These are phyloP conservation scores for Fragilariopsis cylindrus DNA, from an alignment of 108 stramenopile genomes.

Conservation along the genomic window DNA sequence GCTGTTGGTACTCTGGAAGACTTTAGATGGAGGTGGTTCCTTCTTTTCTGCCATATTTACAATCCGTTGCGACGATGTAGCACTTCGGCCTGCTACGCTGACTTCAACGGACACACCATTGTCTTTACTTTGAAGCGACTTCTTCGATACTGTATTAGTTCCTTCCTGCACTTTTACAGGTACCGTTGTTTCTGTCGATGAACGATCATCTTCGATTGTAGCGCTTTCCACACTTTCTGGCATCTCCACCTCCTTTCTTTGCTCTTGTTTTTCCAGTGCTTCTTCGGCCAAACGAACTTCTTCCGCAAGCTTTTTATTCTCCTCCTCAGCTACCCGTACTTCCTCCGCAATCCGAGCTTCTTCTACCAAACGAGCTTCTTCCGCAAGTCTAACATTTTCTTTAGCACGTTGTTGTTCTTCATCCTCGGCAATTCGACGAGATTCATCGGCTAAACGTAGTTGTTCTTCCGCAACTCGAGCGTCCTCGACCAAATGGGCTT, in stretches of 20 bases:
- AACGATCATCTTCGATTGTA: not conserved
- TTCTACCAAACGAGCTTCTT: not conserved
- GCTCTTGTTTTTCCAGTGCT: not conserved
- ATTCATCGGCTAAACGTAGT: not conserved
- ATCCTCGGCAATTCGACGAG: too few species aligned
- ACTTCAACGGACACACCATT: not conserved
- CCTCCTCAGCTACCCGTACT: not conserved
- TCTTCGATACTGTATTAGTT: not conserved
- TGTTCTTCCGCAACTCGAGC: constrained; percentile 2
- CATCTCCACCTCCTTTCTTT: not conserved
- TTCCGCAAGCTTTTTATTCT: not conserved
- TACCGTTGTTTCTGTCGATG: not conserved
- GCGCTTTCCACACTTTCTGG: not conserved
- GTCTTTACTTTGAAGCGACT: not conserved
- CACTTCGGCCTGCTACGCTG: not conserved
- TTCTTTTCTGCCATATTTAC: not conserved
- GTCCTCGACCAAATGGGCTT: not conserved
- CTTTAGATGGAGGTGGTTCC: not conserved
- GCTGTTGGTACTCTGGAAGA: not conserved
- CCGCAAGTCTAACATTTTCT: not conserved
- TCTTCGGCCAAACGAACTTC: constrained; percentile 4
- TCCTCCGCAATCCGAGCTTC: not conserved
- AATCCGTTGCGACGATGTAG: not conserved
- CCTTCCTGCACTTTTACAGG: not conserved
- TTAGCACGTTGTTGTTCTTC: not conserved